phyloP scores from a whole-genome alignment of 768 basidiomycete species.

The Termitomyces sp. region DNA sequence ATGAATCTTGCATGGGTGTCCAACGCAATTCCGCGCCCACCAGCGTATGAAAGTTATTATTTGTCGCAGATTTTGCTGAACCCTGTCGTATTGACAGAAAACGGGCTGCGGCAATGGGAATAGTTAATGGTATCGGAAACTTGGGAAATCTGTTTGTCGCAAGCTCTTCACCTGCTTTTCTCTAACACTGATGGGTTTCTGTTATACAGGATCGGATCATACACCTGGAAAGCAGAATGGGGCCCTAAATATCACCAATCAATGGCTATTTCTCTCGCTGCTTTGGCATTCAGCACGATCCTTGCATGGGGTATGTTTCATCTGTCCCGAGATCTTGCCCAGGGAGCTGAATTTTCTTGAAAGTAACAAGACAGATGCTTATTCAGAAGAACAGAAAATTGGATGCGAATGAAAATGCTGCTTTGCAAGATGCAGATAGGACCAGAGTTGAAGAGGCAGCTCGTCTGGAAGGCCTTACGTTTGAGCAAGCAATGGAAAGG shows the following conservation, averaged over 20 bases:
- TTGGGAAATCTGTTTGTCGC: constrained; percentile 49
- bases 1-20: constrained; percentile 59
- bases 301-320: constrained; percentile 24
- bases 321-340: no score
- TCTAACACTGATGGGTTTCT: neutral
- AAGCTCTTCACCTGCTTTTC: neutral
- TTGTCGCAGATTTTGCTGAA: neutral
- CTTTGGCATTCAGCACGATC: constrained; percentile 28
- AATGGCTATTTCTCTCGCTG: constrained; percentile 44
- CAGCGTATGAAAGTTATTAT: constrained; percentile 30
- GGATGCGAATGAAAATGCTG: constrained; percentile 40
- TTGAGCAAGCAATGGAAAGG: constrained; percentile 53
- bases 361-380: constrained; percentile 43
- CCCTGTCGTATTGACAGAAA: constrained; percentile 24
- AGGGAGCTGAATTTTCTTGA: neutral
- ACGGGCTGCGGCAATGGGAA: constrained; percentile 52
- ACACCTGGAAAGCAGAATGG: constrained; percentile 58
- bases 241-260: constrained; percentile 58
- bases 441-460: constrained; percentile 55
- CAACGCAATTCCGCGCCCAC: constrained; percentile 55
- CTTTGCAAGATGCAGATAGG: constrained; percentile 38
- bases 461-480: constrained; percentile 50
- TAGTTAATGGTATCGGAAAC: constrained; percentile 56
- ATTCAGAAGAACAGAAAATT: constrained; percentile 45
- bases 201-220: constrained; percentile 48